phyloP scores from a whole-genome alignment of 176 grass and related monocot species.

The Zea mays region Zm-B73-REFERENCE-NAM-5.0 NC_050104.1:123608501-123609000 shows the following conservation, averaged over 20 bases:
- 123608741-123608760: constrained; percentile 2
- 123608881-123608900: not conserved
- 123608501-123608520: no score
- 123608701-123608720: constrained; percentile 1
- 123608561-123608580: no score
- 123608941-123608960: not conserved
- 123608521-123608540: no score
- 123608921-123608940: not conserved
- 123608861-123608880: no score
- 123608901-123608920: not conserved
- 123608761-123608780: not conserved
- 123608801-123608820: not conserved
- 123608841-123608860: no score
- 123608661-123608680: no score
- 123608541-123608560: no score
- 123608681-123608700: not conserved
- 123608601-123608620: no score
- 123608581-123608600: no score
- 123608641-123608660: no score
- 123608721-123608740: constrained; percentile 2
- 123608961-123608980: not conserved
- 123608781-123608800: not conserved
- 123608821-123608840: not conserved
- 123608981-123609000: not conserved
- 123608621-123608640: no score